phyloP scores from a whole-genome alignment of 2,329 filamentous ascomycete genomes.

The Biscogniauxia marginata region DNA sequence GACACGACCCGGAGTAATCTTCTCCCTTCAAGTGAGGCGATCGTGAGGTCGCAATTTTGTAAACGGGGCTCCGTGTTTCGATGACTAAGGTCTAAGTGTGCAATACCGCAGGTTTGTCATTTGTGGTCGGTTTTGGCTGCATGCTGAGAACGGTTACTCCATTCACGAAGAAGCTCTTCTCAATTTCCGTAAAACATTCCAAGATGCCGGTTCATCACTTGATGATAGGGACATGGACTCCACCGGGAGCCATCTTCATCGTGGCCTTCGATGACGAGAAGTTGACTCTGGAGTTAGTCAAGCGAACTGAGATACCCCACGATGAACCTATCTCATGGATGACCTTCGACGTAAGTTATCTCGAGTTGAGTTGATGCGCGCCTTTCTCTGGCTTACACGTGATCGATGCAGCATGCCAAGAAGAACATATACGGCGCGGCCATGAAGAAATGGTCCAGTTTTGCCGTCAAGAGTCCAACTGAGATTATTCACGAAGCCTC shows the following conservation, averaged over 20 bases:
- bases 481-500: constrained; percentile 75
- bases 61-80: background rate
- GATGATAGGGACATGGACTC: constrained; percentile 91
- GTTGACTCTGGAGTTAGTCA: constrained; percentile 70
- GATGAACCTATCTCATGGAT: constrained; percentile 94
- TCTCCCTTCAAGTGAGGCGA: background rate
- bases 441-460: constrained; percentile 93
- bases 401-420: constrained; percentile 61
- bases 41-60: background rate
- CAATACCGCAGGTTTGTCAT: constrained; percentile 1
- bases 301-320: constrained; percentile 75
- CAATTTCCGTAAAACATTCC: constrained; percentile 23
- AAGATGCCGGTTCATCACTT: constrained; percentile 79
- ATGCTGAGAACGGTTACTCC: constrained; percentile 7
- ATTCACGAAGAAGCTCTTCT: constrained; percentile 1
- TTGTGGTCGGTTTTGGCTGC: background rate
- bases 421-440: constrained; percentile 86
- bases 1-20: background rate
- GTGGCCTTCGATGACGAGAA: constrained; percentile 84
- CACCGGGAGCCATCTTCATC: constrained; percentile 85
- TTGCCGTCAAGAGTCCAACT: constrained; percentile 70
- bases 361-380: background rate
- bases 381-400: constrained; percentile 10
- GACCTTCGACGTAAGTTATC: constrained; percentile 71
- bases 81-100: background rate